These are phyloP conservation scores for Sanghuangporus sanghuang DNA, from an alignment of 1,284 basidiomycete genomes.

Conservation along the genomic window DNA sequence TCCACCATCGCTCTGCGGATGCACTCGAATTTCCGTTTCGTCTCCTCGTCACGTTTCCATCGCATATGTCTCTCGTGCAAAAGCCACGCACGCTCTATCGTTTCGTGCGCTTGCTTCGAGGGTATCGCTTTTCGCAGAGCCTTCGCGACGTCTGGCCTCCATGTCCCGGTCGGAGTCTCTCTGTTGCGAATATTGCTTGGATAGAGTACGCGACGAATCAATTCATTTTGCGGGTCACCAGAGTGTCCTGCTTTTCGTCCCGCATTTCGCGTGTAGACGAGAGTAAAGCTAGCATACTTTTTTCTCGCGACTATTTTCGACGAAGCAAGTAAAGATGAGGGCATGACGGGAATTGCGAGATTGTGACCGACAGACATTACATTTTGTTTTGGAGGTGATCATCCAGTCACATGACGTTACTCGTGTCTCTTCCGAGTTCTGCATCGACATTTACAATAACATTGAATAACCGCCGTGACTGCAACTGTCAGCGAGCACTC, in stretches of 20 bases:
- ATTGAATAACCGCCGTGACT: background rate
- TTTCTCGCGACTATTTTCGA: background rate
- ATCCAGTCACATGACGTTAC: background rate
- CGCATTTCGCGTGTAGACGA: conserved; percentile 12
- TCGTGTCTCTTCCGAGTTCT: background rate
- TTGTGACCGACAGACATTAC: too few relatives aligned
- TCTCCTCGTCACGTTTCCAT: conserved; percentile 59
- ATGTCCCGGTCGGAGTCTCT: conserved; percentile 72
- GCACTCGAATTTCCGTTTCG: conserved; percentile 67
- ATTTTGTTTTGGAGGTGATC: background rate
- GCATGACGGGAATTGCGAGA: background rate
- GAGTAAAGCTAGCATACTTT: background rate
- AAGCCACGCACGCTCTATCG: conserved; percentile 89
- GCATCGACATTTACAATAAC: background rate
- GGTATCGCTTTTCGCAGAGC: conserved; percentile 75
- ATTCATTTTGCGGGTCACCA: conserved; percentile 61
- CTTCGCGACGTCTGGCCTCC: conserved; percentile 69
- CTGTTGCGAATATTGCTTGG: conserved; percentile 67
- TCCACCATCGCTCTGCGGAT: conserved; percentile 82
- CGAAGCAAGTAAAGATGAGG: background rate
- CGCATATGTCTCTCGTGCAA: conserved; percentile 75
- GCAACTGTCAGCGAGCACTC: background rate
- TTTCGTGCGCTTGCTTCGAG: conserved; percentile 86
- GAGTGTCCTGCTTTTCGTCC: conserved; percentile 20
- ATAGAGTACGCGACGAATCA: conserved; percentile 75